Percentiles rank a stretch among this genome's conserved stretches.
phyloP scores from a whole-genome alignment of 495 filamentous ascomycete species.

The Neurospora terricola region DNA sequence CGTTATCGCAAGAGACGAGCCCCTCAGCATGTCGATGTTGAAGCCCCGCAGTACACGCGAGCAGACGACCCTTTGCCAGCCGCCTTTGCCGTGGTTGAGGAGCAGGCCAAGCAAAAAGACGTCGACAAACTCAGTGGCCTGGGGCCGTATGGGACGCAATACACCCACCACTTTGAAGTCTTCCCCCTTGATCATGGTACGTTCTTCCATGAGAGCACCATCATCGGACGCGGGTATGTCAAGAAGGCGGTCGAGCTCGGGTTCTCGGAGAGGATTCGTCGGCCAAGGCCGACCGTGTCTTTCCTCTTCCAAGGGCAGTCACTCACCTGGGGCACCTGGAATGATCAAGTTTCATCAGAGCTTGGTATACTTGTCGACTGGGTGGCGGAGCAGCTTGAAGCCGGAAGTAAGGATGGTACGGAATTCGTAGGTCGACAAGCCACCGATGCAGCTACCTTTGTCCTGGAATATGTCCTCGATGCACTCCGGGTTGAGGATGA shows the following conservation, averaged over 20 bases:
- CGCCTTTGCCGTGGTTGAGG: conserved; percentile 4
- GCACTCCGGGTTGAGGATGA: conserved; percentile 24
- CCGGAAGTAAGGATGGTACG: background rate
- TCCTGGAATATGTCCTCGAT: conserved; percentile 31
- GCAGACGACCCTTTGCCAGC: conserved; percentile 38
- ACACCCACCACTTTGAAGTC: conserved; percentile 67
- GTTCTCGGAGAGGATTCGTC: conserved; percentile 15
- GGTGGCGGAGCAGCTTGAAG: conserved; percentile 36
- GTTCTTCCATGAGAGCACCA: conserved; percentile 66
- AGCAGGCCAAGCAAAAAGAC: conserved; percentile 11
- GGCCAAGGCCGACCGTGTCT: conserved; percentile 15
- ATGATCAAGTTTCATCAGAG: conserved; percentile 59
- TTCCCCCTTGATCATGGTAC: conserved; percentile 54
- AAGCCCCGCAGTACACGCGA: conserved; percentile 37
- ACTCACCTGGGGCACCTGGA: conserved; percentile 59
- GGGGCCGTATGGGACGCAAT: conserved; percentile 51
- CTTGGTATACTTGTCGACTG: conserved; percentile 49
- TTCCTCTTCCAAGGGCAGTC: conserved; percentile 40
- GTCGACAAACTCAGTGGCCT: conserved; percentile 43
- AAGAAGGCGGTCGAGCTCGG: conserved; percentile 35
- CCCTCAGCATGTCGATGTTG: conserved; percentile 44
- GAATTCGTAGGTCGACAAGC: conserved; percentile 1
- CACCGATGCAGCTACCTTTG: conserved; percentile 26
- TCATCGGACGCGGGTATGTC: conserved; percentile 66
- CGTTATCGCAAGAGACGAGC: conserved; percentile 36